Percentiles rank a stretch among this genome's conserved stretches.
phyloP scores from a whole-genome alignment of 2,329 filamentous ascomycete genomes.

The Incumbomyces lentus region DNA sequence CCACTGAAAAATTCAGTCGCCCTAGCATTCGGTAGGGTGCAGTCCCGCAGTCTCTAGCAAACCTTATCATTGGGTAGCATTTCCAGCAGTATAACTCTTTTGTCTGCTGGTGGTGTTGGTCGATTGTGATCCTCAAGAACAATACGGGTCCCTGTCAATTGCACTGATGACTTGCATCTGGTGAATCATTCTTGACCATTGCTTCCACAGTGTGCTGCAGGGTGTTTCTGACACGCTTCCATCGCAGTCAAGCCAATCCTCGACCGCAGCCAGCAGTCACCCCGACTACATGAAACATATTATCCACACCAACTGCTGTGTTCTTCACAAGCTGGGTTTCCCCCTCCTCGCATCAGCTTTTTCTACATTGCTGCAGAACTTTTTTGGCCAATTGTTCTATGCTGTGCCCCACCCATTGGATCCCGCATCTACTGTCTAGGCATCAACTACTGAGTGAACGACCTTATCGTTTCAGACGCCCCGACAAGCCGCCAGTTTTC shows the following conservation, averaged over 20 bases:
- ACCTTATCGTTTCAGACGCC: too few relatives aligned
- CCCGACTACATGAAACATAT: neutral
- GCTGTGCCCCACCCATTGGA: neutral
- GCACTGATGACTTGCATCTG: slow-evolving; percentile 3
- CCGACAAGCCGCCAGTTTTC: too few relatives aligned
- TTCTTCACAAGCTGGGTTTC: neutral
- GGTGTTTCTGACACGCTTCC: neutral
- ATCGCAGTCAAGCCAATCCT: neutral
- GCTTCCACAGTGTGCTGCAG: slow-evolving; percentile 1
- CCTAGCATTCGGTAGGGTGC: neutral
- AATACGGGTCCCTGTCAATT: neutral
- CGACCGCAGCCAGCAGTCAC: neutral
- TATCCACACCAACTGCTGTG: neutral
- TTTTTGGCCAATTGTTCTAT: neutral
- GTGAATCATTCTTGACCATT: slow-evolving; percentile 2
- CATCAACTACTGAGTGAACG: neutral
- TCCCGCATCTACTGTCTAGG: neutral
- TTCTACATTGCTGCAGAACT: neutral
- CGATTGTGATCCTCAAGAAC: too few relatives aligned
- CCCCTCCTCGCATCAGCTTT: slow-evolving; percentile 5
- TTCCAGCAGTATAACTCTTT: too few relatives aligned
- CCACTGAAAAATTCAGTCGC: too few relatives aligned
- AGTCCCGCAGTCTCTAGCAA: neutral
- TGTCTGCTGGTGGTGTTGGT: too few relatives aligned
- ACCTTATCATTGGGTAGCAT: too few relatives aligned